phyloP scores from a whole-genome alignment of 2,329 filamentous ascomycete genomes.

The Fusarium globosum region DNA sequence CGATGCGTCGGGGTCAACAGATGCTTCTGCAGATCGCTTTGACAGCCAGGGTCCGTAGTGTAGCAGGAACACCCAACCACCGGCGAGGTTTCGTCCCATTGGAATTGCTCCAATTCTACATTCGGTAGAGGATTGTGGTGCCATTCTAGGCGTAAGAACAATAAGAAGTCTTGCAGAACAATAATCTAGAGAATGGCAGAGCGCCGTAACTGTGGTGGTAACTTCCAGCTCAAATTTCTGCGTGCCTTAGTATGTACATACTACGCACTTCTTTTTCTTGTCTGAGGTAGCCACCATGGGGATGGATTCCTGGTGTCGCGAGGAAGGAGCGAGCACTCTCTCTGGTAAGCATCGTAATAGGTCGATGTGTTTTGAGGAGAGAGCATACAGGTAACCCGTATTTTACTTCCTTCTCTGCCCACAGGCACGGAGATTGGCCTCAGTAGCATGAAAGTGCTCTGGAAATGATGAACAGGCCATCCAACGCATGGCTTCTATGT shows the following conservation, averaged over 20 bases:
- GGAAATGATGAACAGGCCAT: not conserved
- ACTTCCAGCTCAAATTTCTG: not conserved
- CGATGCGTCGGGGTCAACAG: not conserved
- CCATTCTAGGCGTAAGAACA: not conserved
- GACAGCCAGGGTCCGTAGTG: not conserved
- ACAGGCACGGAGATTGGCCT: slow-evolving; percentile 51
- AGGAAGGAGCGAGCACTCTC: not conserved
- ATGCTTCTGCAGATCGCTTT: not conserved
- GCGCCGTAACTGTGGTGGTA: not conserved
- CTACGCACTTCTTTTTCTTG: too few relatives aligned
- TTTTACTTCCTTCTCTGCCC: not conserved
- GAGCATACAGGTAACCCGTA: not conserved
- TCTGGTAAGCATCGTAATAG: not conserved
- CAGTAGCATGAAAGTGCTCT: slow-evolving; percentile 84
- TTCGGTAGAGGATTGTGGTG: rapidly evolving
- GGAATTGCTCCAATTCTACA: not conserved
- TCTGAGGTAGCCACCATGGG: too few relatives aligned
- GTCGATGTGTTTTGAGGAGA: not conserved
- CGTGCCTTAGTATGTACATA: too few relatives aligned
- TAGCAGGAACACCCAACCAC: not conserved
- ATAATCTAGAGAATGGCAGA: not conserved
- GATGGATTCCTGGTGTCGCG: too few relatives aligned
- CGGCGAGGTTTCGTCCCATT: not conserved
- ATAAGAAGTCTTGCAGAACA: not conserved
- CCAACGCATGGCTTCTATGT: not conserved